Evolutionary conservation across 441 rosid species (phyloP).

Genomic region (Bocquillonia castaneifolia): DNA sequence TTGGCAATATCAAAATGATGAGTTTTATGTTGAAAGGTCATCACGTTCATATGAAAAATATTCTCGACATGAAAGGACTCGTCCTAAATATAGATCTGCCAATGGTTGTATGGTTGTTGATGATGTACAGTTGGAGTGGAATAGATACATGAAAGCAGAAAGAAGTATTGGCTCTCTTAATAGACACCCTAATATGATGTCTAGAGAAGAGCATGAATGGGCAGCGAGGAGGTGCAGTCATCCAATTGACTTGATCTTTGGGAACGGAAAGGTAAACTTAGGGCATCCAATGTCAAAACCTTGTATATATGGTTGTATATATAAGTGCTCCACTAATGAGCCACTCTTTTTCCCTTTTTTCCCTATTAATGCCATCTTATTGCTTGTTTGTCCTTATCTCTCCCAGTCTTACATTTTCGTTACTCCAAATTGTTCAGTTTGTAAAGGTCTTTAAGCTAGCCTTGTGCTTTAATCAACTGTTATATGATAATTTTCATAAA

Average conservation of each 20-base stretch:
- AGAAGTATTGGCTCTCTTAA: conserved; percentile 15
- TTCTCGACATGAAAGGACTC: conserved; percentile 26
- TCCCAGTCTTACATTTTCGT: neutral
- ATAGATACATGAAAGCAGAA: conserved; percentile 26
- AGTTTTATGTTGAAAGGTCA: conserved; percentile 26
- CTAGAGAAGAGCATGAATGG: conserved; percentile 30
- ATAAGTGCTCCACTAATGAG: conserved; percentile 25
- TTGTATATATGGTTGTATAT: conserved; percentile 29
- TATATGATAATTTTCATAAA: neutral
- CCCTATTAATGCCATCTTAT: conserved; percentile 18
- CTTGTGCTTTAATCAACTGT: neutral
- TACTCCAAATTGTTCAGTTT: conserved; percentile 5
- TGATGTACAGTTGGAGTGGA: conserved; percentile 25
- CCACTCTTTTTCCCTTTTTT: conserved; percentile 19
- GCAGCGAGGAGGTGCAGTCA: conserved; percentile 34
- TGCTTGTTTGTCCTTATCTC: conserved; percentile 18
- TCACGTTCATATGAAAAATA: conserved; percentile 25
- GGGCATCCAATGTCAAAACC: conserved; percentile 27
- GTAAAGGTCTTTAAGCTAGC: conserved; percentile 7
- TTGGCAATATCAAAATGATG: conserved; percentile 22
- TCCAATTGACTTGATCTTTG: conserved; percentile 40
- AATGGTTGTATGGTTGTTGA: conserved; percentile 22
- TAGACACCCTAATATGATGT: conserved; percentile 26
- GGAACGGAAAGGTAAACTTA: conserved; percentile 57
- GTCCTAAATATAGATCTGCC: conserved; percentile 26